Evolutionary conservation across 345 rosid genomes (phyloP).

Genomic region (Clarkia xantiana): DNA sequence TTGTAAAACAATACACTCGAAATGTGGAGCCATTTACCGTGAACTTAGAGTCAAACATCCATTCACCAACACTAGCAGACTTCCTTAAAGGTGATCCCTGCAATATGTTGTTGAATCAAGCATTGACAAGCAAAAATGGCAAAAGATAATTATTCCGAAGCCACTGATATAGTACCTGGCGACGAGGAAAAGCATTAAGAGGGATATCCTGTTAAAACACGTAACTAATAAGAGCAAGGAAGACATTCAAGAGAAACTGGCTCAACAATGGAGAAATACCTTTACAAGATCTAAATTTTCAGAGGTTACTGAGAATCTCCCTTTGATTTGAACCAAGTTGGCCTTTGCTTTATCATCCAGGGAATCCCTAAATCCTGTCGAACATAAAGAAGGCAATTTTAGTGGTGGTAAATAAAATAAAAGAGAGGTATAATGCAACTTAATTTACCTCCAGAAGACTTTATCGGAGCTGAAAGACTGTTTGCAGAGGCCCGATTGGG

Average conservation of each 20-base stretch:
- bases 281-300: conserved; percentile 87
- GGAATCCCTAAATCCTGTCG: conserved; percentile 76
- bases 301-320: conserved; percentile 94
- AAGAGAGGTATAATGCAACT: background rate
- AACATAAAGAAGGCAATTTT: conserved; percentile 7
- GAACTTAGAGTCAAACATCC: conserved; percentile 60
- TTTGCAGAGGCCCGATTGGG: conserved; percentile 93
- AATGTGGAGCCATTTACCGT: conserved; percentile 23
- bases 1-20: background rate
- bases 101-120: conserved; percentile 12
- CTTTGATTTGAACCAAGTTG: conserved; percentile 87
- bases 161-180: conserved; percentile 46
- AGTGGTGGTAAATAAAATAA: background rate
- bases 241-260: conserved; percentile 5
- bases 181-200: conserved; percentile 57
- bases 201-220: conserved; percentile 71
- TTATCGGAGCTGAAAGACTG: conserved; percentile 94
- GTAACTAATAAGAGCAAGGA: conserved; percentile 28
- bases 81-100: conserved; percentile 83
- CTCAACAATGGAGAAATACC: conserved; percentile 30
- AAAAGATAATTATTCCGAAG: background rate
- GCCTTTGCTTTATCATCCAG: conserved; percentile 87
- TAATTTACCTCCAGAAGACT: conserved; percentile 73
- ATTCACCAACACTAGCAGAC: conserved; percentile 93
- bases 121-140: background rate